Base-by-base conservation (phyloP, 192 early-diverging fungal species). In the Coemansia sp. region DNA sequence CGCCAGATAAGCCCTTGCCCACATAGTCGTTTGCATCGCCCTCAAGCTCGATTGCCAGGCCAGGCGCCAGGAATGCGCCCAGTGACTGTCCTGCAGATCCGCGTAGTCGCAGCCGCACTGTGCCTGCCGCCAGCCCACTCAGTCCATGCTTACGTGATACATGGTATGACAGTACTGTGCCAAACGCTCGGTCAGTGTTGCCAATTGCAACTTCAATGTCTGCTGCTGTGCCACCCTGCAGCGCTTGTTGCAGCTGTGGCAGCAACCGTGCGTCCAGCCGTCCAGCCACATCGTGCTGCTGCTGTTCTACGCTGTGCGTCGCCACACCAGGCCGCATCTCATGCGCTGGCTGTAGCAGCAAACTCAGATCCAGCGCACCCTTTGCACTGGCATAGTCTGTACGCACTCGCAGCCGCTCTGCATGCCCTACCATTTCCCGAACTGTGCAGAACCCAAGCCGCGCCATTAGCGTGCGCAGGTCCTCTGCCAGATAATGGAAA, bases 11-110 rank as follows among this genome's bases (percentile, higher is more conserved):
- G 58, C 97, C 97, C 84, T 98, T 98, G 60, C 97, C 97, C 34
- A 98, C 97, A 63, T 98, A 98, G 84, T 97, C 97, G 84, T 98
- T 98, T 4, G 95, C 88, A 66, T 98, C 97, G 65, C 97, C 97
- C 74, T 98, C 95, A 42, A 98, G 82, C 52, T 95, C 92, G 40
- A 98, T 84, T 21, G 87, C 86, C 42, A 97, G 84, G 69, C 97
- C 97, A 2, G 86, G 80, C 14, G 93, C 91, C 51, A 98, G 81
- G 84, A 96, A 98, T 20, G 94, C 95, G 61, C 93, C 97, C 31
- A 97, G 82, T 12, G 93, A 95, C 82, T 98, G 97, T 63, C 97
- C 97, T 1, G 97, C 97, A 47, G 93, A 95, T 5, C 97, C 97
- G 26, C 64, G 87, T 49, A 97, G 82, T 24, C 87, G 88, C 60